Percentiles rank a stretch among this genome's conserved stretches.
These are phyloP conservation scores for Cutaneotrichosporon sp. DNA, from an alignment of 1,284 basidiomycete genomes.

Conservation along the genomic window DNA sequence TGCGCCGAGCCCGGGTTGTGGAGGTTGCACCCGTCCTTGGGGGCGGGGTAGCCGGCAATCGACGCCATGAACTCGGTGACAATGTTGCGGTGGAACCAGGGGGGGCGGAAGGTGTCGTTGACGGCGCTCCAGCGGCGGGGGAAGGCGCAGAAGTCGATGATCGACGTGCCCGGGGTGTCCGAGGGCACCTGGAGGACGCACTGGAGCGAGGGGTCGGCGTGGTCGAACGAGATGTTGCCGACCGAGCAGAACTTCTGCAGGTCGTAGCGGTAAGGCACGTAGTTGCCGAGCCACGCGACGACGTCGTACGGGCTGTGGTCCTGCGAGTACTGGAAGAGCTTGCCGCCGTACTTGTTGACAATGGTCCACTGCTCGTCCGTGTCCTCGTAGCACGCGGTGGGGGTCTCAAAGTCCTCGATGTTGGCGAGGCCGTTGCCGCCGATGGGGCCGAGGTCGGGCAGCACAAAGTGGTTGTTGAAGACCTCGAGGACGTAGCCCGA, in stretches of 20 bases:
- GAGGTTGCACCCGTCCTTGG: constrained; percentile 30
- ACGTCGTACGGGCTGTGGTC: constrained; percentile 57
- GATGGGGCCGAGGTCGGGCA: constrained; percentile 68
- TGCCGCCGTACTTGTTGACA: constrained; percentile 21
- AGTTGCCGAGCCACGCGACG: constrained; percentile 70
- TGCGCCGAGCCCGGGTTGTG: constrained; percentile 41
- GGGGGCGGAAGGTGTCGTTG: constrained; percentile 51
- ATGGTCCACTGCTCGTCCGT: constrained; percentile 60
- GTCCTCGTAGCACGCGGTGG: constrained; percentile 63
- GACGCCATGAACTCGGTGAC: constrained; percentile 33
- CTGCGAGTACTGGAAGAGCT: constrained; percentile 56
- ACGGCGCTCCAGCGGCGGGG: constrained; percentile 31
- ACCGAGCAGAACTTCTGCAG: constrained; percentile 67
- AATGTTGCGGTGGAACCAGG: constrained; percentile 66
- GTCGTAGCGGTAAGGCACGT: constrained; percentile 71
- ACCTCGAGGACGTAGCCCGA: constrained; percentile 62
- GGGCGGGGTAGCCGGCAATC: constrained; percentile 20
- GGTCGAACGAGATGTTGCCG: constrained; percentile 63
- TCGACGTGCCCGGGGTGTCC: constrained; percentile 63
- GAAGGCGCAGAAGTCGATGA: constrained; percentile 32
- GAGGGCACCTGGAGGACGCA: constrained; percentile 34
- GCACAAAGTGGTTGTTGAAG: constrained; percentile 64
- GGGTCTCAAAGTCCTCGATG: constrained; percentile 65
- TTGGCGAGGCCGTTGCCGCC: constrained; percentile 67
- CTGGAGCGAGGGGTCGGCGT: constrained; percentile 45